Base-by-base conservation (phyloP, 768 basidiomycete genomes). In the Amanita exitialis region DNA sequence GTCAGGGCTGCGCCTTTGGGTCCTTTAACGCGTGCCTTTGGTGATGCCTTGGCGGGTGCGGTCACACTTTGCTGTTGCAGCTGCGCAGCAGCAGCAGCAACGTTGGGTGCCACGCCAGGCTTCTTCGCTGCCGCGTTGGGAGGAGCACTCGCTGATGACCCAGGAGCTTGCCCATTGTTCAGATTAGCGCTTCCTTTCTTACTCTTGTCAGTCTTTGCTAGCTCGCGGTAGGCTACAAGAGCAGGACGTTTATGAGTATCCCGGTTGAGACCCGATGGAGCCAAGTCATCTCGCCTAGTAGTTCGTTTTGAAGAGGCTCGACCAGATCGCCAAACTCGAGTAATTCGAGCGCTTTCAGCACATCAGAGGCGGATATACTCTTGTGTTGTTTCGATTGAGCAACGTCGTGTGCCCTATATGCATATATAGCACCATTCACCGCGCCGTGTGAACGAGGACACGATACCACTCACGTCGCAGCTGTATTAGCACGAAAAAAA, bases 291-390 rank as follows among this genome's bases (percentile, higher is more conserved):
- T 55, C 51, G 83, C 90, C 67, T 53, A 75, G 67, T 7, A 91
- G 74, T 61, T 91, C 88, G 0, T 59, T 66, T 54, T 84, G 79
- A 3, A 90, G 70, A 38, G 69, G 68, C 30, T 78, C 76, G 0
- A 81, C 76, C 38, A 90, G 68, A 60, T 90, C 86, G 2, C 79
- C 77, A 56, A 91, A 83, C 56, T 90, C 83, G 32, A 90, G 76
- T 50, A 78, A 68, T 60, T 91, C 89, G 7, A 93, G 74, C 0
- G 89, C 93, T 61, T 86, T 89, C 54, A 94, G 77, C 0, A 96
- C 90, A 61, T 95, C 93, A 0, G 90, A 82, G 0, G 90, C 90
- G 4, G 90, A 86, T 38, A 94, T 86, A 52, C 86, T 86, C 65
- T 91, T 93, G 64, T 89, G 89, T 52, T 88, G 84, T 55, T 88